Evolutionary conservation across 2,329 filamentous ascomycete genomes (phyloP), one percentile per base, ranked within the genome.

Genomic region (Amesomyces nigricolor): DNA sequence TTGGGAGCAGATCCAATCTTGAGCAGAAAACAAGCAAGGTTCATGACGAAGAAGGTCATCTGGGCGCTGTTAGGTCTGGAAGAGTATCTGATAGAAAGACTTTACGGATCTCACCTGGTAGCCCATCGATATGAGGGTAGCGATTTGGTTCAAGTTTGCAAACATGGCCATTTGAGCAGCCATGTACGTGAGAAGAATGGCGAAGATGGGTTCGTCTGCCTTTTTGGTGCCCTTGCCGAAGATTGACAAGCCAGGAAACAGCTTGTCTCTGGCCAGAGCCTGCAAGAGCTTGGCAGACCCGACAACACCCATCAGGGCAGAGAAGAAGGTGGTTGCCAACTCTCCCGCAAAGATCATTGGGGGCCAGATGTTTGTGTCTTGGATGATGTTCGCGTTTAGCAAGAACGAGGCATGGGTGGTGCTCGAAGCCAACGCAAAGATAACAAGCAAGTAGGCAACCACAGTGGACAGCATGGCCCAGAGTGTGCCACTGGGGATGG

Each of bases 11-110:
- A 92, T 1, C 89, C 87, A 54, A 95, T 86, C 68, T 92, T 92
- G 53, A 95, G 77, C 1, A 95, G 74, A 64, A 95, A 95, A 63
- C 89, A 95, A 6, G 90, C 90, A 8, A 95, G 72, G 61, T 95
- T 95, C 71, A 89, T 94, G 40, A 92, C 88, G 49, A 95, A 81
- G 65, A 95, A 95, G 0, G 90, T 95, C 86, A 95, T 92, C 78
- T 82, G 42, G 17, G 6, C n/a, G 10, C 22, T 8, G 50, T 66
- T 50, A 66, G 62, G 30, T 40, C 11, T 43, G 35, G 8, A 43
- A 5, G n/a, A 4, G n/a, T 4, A 10, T 9, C 16, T 9, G 38
- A 35, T 7, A 11, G 38, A 62, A 57, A 38, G 46, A 14, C 39
- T 29, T 9, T 40, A 8, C n/a, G 14, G 30, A 4, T 35, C 45